Evolutionary conservation across 495 filamentous ascomycete genomes (phyloP).

Genomic region (Podospora comata): DNA sequence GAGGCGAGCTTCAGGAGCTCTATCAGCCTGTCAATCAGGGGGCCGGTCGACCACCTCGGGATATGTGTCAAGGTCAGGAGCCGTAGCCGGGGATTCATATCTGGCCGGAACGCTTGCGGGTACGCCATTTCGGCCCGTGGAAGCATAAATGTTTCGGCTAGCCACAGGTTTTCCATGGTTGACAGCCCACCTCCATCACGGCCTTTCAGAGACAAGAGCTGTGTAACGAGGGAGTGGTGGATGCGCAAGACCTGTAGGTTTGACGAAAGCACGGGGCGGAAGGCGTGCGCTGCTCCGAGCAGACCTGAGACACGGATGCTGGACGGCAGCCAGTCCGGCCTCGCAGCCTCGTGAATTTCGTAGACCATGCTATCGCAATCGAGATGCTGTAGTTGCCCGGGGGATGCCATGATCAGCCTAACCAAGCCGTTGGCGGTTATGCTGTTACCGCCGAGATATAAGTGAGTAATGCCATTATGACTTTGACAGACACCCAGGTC

Average conservation of each 20-base stretch:
- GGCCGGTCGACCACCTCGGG: conserved; percentile 41
- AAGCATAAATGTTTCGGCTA: conserved; percentile 40
- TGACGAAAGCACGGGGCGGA: conserved; percentile 44
- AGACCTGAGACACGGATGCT: conserved; percentile 33
- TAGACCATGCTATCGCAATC: conserved; percentile 38
- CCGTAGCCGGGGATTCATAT: conserved; percentile 46
- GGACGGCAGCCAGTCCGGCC: conserved; percentile 15
- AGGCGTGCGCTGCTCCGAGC: conserved; percentile 38
- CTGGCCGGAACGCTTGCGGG: conserved; percentile 41
- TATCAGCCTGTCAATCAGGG: conserved; percentile 36
- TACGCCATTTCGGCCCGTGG: conserved; percentile 37
- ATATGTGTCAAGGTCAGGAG: conserved; percentile 41
- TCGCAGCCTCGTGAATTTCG: conserved; percentile 9
- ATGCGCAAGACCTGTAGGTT: conserved; percentile 44
- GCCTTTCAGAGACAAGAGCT: conserved; percentile 33
- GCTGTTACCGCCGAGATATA: conserved; percentile 40
- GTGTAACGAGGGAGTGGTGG: conserved; percentile 50
- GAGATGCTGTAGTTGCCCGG: conserved; percentile 42
- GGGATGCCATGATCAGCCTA: conserved; percentile 31
- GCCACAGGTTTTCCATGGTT: conserved; percentile 26
- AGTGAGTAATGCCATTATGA: conserved; percentile 40
- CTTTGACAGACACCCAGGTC: conserved; percentile 24
- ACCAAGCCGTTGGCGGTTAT: conserved; percentile 33
- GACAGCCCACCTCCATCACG: conserved; percentile 21
- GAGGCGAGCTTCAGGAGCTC: conserved; percentile 39